Percentiles rank a stretch among this genome's conserved stretches.
Conservation (phyloP, 805 yeast species). For the Saccharomycopsis babjevae region DNA sequence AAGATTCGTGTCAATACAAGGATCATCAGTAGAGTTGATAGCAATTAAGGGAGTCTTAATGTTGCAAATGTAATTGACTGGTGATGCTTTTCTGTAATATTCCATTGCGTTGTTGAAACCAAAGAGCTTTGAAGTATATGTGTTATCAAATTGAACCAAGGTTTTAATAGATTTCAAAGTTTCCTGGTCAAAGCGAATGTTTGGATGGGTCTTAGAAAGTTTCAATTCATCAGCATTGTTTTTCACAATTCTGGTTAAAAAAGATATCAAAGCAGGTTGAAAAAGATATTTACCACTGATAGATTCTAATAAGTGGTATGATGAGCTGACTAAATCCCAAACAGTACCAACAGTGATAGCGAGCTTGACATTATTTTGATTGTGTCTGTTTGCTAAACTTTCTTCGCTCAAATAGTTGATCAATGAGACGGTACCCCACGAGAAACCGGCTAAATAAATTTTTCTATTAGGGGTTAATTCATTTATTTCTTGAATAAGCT, state of each 20-base stretch:
- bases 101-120: slow-evolving; percentile 54
- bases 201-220: slow-evolving; percentile 22
- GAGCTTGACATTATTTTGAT: slow-evolving; percentile 27
- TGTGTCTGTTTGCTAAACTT: background rate
- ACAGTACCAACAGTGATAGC: slow-evolving; percentile 57
- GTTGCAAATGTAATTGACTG: slow-evolving; percentile 43
- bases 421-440: slow-evolving; percentile 60
- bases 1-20: slow-evolving; percentile 45
- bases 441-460: slow-evolving; percentile 57
- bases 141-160: slow-evolving; percentile 49
- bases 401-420: slow-evolving; percentile 63
- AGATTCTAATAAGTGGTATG: slow-evolving; percentile 32
- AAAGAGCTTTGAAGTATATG: slow-evolving; percentile 49
- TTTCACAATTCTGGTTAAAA: slow-evolving; percentile 34
- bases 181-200: slow-evolving; percentile 24
- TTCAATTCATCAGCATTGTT: slow-evolving; percentile 32
- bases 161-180: slow-evolving; percentile 27
- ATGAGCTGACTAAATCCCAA: slow-evolving; percentile 58
- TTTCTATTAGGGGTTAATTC: slow-evolving; percentile 49
- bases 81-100: slow-evolving; percentile 58
- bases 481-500: slow-evolving; percentile 41
- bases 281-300: slow-evolving; percentile 33
- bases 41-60: slow-evolving; percentile 53
- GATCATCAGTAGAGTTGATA: slow-evolving; percentile 59
- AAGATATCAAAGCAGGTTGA: slow-evolving; percentile 32